A percentile compares a stretch with the other conserved stretches of the same genome.
phyloP scores from a whole-genome alignment of 805 yeast genomes.

The Candida sonorensis region DNA sequence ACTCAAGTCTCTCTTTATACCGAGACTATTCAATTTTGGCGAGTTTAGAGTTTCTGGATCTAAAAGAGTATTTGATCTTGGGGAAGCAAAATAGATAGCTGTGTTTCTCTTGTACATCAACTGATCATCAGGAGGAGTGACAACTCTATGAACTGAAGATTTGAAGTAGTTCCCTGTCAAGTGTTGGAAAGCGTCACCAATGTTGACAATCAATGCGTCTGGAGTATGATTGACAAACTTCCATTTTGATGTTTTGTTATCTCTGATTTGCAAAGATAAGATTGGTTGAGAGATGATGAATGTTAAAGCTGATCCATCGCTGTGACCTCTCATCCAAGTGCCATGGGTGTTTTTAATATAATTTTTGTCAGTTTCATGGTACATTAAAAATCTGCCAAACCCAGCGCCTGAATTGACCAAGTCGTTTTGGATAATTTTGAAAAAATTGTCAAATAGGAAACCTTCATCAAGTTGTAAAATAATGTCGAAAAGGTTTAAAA shows the following conservation, averaged over 20 bases:
- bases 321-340: conserved; percentile 42
- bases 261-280: conserved; percentile 33
- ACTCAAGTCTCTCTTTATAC: conserved; percentile 22
- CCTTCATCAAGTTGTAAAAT: conserved; percentile 44
- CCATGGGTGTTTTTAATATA: conserved; percentile 28
- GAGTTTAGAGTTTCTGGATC: conserved; percentile 37
- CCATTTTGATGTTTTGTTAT: conserved; percentile 32
- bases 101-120: conserved; percentile 29
- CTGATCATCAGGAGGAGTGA: conserved; percentile 41
- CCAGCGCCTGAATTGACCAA: conserved; percentile 32
- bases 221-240: conserved; percentile 34
- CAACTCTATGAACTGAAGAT: conserved; percentile 40
- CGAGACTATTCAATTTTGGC: conserved; percentile 30
- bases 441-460: conserved; percentile 30
- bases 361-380: conserved; percentile 28
- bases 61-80: conserved; percentile 27
- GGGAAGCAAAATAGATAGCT: conserved; percentile 37
- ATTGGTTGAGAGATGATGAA: conserved; percentile 37
- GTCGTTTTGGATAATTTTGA: conserved; percentile 27
- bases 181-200: conserved; percentile 36
- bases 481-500: conserved; percentile 35
- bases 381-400: conserved; percentile 31
- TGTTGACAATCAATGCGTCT: conserved; percentile 32
- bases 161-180: conserved; percentile 41
- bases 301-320: conserved; percentile 36